A percentile compares a stretch with the other conserved stretches of the same genome.
phyloP scores from a whole-genome alignment of 2,329 filamentous ascomycete species.

The Botrytis hyacinthi region DNA sequence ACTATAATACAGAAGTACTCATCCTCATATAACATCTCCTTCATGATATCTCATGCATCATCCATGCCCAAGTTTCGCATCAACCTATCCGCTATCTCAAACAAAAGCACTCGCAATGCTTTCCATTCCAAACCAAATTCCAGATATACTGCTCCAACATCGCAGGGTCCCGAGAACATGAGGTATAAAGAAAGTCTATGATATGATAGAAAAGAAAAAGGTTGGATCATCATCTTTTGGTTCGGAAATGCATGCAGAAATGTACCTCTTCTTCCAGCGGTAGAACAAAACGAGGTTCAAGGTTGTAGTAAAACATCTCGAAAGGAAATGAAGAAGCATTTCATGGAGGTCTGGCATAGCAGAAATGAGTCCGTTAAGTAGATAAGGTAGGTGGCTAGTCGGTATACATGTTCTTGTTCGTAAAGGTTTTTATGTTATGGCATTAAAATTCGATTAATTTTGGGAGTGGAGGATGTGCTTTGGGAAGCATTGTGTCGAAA shows the following conservation, averaged over 20 bases:
- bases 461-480: slow-evolving; percentile 22
- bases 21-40: slow-evolving; percentile 16
- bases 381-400: slow-evolving; percentile 10
- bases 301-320: slow-evolving; percentile 36
- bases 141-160: slow-evolving; percentile 19
- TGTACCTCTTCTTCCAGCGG: slow-evolving; percentile 15
- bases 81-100: slow-evolving; percentile 1
- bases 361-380: slow-evolving; percentile 15
- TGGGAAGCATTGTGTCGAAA: slow-evolving; percentile 23
- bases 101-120: slow-evolving; percentile 17
- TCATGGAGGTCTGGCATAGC: slow-evolving; percentile 25
- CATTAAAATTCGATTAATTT: slow-evolving; percentile 37
- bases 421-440: slow-evolving; percentile 20
- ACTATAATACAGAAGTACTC: slow-evolving; percentile 25
- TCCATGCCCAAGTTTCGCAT: neutral
- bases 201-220: slow-evolving; percentile 10
- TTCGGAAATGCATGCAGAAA: slow-evolving; percentile 6
- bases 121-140: slow-evolving; percentile 7
- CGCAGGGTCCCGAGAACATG: slow-evolving; percentile 4
- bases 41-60: slow-evolving; percentile 11
- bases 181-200: slow-evolving; percentile 24
- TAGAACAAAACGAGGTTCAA: slow-evolving; percentile 21
- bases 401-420: slow-evolving; percentile 24
- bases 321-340: slow-evolving; percentile 30
- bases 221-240: slow-evolving; percentile 4